A percentile compares a stretch with the other conserved stretches of the same genome.
These are phyloP conservation scores for Clarireedia hainanense DNA, from an alignment of 2,329 filamentous ascomycete species.

Conservation along the genomic window DNA sequence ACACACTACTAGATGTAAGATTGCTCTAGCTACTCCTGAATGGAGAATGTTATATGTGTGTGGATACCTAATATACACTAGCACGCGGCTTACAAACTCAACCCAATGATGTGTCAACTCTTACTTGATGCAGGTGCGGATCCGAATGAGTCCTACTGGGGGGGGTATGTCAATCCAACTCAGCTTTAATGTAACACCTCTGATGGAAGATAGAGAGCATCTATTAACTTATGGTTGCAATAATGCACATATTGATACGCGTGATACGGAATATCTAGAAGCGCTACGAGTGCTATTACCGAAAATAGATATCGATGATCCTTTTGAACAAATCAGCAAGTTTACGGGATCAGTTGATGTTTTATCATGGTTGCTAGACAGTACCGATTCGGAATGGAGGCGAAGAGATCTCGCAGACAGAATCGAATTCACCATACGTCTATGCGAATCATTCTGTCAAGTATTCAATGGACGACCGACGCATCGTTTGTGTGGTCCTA, in stretches of 20 bases:
- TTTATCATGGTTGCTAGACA: background rate
- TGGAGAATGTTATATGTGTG: too few relatives aligned
- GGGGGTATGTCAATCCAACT: background rate
- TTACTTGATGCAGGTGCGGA: background rate
- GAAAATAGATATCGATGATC: background rate
- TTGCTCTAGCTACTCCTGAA: background rate
- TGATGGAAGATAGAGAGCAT: too few relatives aligned
- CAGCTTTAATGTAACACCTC: background rate
- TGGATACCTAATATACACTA: background rate
- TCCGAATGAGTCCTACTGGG: background rate
- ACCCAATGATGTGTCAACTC: background rate
- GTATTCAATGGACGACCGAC: too few relatives aligned
- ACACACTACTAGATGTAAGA: background rate
- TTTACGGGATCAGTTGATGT: background rate
- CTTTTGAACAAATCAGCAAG: background rate
- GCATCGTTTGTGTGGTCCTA: background rate
- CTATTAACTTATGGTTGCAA: too few relatives aligned
- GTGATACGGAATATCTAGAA: too few relatives aligned
- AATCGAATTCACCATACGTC: background rate
- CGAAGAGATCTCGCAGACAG: background rate
- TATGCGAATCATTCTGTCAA: background rate
- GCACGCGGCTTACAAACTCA: background rate
- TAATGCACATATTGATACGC: accelerated
- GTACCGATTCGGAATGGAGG: background rate
- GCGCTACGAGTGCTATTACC: background rate